Base-by-base conservation (phyloP, 768 basidiomycete genomes). In the Galerina marginata region DNA sequence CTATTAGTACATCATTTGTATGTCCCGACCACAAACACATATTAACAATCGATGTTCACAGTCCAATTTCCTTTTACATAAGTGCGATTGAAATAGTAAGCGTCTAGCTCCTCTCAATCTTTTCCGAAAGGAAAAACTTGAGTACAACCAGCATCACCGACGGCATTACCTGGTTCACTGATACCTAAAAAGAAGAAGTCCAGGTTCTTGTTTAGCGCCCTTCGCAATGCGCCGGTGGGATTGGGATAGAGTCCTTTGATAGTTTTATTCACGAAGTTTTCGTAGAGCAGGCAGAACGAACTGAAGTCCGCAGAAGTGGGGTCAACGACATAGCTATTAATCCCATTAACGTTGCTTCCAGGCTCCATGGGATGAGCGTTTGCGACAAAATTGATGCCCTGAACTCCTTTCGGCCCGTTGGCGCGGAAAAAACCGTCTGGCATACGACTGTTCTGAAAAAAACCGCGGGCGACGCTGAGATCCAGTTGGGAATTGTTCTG, bases 371-470 rank as follows among this genome's bases (percentile, higher is more conserved):
- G 65, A 23, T 64, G 59, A 9, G 39, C 54, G 5, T 37, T 15
- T 29, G 59, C 58, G 3, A 66, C 56, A 11, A 46, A 26, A 12
- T 52, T 50, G 43, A 66, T 64, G 11, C 62, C 64, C 9, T 55
- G 25, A 36, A 54, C 26, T 11, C 62, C 65, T 23, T 54, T 40
- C 2, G 64, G 50, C 15, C 52, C 48, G 29, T 64, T 66, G 6
- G 61, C 20, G 20, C 68, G 58, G 63, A 61, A 68, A 47, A 66
- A 69, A 1, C 61, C 65, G 9, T 47, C 44, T 6, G 69, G 69
- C 56, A 69, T 61, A 15, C 52, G 60, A 39, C 60, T 66, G 44
- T 68, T 59, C 40, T 68, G 67, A 59, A 68, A 68, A 53, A 70
- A 67, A 12, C 67, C 61, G 51, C 69, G 67, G 9, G 69, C 69